phyloP scores from a whole-genome alignment of 2,329 filamentous ascomycete species.

The Curvularia hawaiiensis region DNA sequence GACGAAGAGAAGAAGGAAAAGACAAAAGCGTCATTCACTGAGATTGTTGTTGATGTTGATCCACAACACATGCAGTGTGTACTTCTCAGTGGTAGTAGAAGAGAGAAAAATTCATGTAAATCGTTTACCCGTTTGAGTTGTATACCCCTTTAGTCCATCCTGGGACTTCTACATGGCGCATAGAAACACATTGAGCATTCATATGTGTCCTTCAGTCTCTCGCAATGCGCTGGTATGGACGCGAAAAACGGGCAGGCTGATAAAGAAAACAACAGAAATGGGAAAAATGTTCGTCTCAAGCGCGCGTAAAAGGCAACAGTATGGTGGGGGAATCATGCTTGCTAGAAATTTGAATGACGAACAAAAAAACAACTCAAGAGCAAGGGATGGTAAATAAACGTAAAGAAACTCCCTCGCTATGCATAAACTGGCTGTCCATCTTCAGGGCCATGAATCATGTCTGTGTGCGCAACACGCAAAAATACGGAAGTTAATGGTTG shows the following conservation, averaged over 20 bases:
- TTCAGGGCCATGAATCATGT: constrained; percentile 10
- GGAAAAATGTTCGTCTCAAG: neutral
- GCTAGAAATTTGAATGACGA: constrained; percentile 3
- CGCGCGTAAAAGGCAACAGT: constrained; percentile 8
- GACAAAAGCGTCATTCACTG: neutral
- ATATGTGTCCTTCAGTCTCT: constrained; percentile 8
- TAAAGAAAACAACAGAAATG: neutral
- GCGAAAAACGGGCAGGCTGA: neutral
- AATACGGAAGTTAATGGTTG: constrained; percentile 7
- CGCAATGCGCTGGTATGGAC: constrained; percentile 5
- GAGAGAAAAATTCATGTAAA: neutral
- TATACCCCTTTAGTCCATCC: neutral
- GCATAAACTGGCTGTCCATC: constrained; percentile 13
- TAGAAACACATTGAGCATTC: constrained; percentile 5
- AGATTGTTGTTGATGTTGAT: neutral
- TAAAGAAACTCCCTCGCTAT: constrained; percentile 19
- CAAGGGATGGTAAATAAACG: neutral
- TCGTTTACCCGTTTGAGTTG: constrained; percentile 1
- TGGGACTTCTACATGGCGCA: too few species aligned
- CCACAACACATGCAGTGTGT: neutral
- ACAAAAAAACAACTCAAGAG: neutral
- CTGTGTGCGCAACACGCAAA: constrained; percentile 12
- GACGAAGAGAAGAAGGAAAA: neutral
- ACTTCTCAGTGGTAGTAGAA: neutral
- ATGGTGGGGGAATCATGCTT: constrained; percentile 16